These are phyloP conservation scores for Wickerhamiella nectarea DNA, from an alignment of 805 yeast genomes.

Conservation along the genomic window DNA sequence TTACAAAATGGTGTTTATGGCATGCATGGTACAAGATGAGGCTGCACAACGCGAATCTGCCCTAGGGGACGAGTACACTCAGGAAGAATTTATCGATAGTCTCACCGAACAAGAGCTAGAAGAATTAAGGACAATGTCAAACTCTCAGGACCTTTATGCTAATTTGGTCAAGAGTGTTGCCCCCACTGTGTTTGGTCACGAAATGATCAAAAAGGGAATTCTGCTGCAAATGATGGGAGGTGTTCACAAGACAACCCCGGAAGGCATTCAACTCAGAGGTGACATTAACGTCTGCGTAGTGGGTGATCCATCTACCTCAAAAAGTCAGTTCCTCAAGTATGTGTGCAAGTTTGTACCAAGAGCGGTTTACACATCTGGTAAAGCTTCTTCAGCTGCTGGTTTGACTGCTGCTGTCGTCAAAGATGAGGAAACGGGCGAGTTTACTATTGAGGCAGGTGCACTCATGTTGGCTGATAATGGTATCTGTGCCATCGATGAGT, in stretches of 20 bases:
- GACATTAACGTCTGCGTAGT: conserved; percentile 93
- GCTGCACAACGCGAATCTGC: conserved; percentile 19
- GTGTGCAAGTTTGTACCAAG: conserved; percentile 85
- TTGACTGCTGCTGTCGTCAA: conserved; percentile 94
- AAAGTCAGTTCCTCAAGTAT: conserved; percentile 88
- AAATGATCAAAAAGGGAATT: conserved; percentile 82
- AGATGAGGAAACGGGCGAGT: conserved; percentile 95
- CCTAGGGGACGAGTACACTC: conserved; percentile 46
- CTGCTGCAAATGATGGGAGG: conserved; percentile 84
- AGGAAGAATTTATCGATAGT: conserved; percentile 64
- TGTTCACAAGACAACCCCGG: conserved; percentile 85
- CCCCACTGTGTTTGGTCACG: conserved; percentile 95
- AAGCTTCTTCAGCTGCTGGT: conserved; percentile 98
- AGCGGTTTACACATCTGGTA: conserved; percentile 93
- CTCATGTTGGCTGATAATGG: conserved; percentile 97
- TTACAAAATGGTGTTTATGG: conserved; percentile 79
- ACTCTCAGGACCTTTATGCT: conserved; percentile 70
- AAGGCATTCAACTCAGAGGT: conserved; percentile 90
- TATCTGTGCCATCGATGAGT: conserved; percentile 95
- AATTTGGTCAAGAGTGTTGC: conserved; percentile 80
- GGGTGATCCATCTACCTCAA: conserved; percentile 96
- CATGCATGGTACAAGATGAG: conserved; percentile 70
- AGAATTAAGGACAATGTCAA: conserved; percentile 81
- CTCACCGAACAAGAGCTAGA: conserved; percentile 69
- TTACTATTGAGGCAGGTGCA: conserved; percentile 97